Evolutionary conservation across 352 stramenopile species (phyloP), one percentile per base, ranked within the genome.

Genomic region (Pythium diclinum): DNA sequence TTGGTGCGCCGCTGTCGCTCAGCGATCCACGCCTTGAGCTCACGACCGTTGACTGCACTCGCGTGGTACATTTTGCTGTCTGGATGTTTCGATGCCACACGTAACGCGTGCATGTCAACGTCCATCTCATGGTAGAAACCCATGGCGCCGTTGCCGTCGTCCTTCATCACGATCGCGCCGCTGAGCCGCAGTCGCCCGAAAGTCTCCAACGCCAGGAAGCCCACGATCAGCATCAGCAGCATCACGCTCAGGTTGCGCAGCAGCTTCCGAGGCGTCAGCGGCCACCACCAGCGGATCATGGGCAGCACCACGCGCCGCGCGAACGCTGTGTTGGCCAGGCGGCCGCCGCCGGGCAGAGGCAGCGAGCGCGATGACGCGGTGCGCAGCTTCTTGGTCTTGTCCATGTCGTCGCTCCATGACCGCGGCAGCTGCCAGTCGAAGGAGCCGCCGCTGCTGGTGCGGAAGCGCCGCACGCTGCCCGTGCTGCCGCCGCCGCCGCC

Each of bases 101-200:
- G 73, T 3, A 91, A 65, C 17, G 59, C 52, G 51, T 79, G 69
- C 83, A 89, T 91, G 57, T 89, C 77, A 17, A 89, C 65, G 61
- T 89, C 79, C 81, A 91, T 91, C 62, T 91, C 83, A 57, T 91
- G 83, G 66, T 91, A 91, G 52, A 91, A 91, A 7, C 83, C 83
- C 56, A 88, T 63, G 47, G 77, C 76, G 10, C 77, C 76, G 42
- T 88, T 87, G 48, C 79, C 70, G 6, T 65, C 54, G 6, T 73
- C 66, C 17, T 59, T 32, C 3, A 54, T 25, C 11, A 67, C 59
- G n/a, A 88, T 74, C 56, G 79, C 87, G 1, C 81, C 79, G 28
- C 64, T 70, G 60, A 88, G 88, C 14, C 83, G 71, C 63, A 91
- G 40, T 0, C 76, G 78, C 0, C 81, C 83, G 10, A 74, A 30